These are phyloP conservation scores for Erigeron canadensis DNA, from an alignment of 129 eudicot species.

Conservation along the genomic window DNA sequence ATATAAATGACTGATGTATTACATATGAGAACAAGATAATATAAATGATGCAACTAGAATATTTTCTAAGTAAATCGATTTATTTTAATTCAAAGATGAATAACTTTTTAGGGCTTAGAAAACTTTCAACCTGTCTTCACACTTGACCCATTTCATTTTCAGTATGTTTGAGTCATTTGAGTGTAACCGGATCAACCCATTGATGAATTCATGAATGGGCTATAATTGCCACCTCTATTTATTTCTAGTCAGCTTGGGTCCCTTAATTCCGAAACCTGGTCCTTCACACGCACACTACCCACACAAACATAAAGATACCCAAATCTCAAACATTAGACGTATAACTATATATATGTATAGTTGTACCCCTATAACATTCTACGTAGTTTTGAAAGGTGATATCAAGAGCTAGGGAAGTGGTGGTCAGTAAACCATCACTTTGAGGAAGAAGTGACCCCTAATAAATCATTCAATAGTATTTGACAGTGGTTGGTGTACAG, in stretches of 20 bases:
- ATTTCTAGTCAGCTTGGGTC: not conserved
- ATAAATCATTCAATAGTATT: conserved; percentile 24
- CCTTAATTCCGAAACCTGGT: not conserved
- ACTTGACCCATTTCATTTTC: not conserved
- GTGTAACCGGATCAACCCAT: no score
- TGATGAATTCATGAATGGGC: not conserved
- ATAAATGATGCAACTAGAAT: not conserved
- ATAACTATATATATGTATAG: not conserved
- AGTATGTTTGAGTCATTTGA: not conserved
- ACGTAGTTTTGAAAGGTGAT: not conserved
- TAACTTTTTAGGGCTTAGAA: not conserved
- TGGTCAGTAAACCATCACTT: conserved; percentile 23
- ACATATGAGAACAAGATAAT: not conserved
- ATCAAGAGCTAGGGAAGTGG: conserved; percentile 13
- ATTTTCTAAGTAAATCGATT: not conserved
- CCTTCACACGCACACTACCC: not conserved
- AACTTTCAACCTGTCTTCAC: not conserved
- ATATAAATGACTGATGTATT: not conserved
- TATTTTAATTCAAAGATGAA: not conserved
- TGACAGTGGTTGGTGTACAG: conserved; percentile 27
- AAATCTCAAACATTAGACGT: not conserved
- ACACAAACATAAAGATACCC: not conserved
- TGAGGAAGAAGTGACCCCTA: conserved; percentile 10
- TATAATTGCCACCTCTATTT: not conserved
- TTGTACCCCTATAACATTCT: not conserved